Percentiles rank a stretch among this genome's conserved stretches.
phyloP scores from a whole-genome alignment of 2,329 filamentous ascomycete genomes.

The Pezizomycotina sp. region DNA sequence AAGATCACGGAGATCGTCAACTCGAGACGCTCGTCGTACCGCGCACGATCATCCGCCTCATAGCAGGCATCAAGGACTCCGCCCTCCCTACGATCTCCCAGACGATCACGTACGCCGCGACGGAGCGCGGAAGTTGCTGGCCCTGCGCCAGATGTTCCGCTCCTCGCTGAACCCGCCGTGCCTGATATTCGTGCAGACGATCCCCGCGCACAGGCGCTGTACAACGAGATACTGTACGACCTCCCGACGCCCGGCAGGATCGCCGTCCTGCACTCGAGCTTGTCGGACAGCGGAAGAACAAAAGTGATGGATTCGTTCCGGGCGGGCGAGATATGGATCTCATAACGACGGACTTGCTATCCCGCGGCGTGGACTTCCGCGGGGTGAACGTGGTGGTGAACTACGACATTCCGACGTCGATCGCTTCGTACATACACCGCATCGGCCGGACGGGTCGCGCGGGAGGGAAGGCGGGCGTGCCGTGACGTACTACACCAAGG shows the following conservation, averaged over 20 bases:
- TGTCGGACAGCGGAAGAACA: slow-evolving; percentile 59
- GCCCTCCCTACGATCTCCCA: slow-evolving; percentile 85
- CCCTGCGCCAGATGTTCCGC: slow-evolving; percentile 62
- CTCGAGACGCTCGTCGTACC: slow-evolving; percentile 21
- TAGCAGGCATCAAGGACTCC: slow-evolving; percentile 92
- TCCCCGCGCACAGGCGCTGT: slow-evolving; percentile 70
- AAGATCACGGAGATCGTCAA: slow-evolving; percentile 13
- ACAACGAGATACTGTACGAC: slow-evolving; percentile 84
- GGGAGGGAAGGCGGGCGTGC: slow-evolving; percentile 76
- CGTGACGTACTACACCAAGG: slow-evolving; percentile 88
- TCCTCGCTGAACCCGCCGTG: slow-evolving; percentile 66
- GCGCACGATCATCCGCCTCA: slow-evolving; percentile 56
- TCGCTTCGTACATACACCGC: slow-evolving; percentile 80
- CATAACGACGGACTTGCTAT: slow-evolving; percentile 85
- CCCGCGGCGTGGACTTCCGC: slow-evolving; percentile 83
- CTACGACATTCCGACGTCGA: slow-evolving; percentile 88
- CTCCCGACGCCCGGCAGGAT: slow-evolving; percentile 71
- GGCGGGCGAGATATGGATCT: slow-evolving; percentile 87
- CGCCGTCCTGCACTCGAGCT: slow-evolving; percentile 74
- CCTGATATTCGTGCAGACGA: slow-evolving; percentile 90
- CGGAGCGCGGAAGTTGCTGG: slow-evolving; percentile 88
- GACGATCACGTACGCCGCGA: slow-evolving; percentile 76
- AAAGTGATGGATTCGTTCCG: slow-evolving; percentile 79
- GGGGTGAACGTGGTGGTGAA: slow-evolving; percentile 94
- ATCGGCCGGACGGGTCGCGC: slow-evolving; percentile 82